A percentile compares a stretch with the other conserved stretches of the same genome.
phyloP scores from a whole-genome alignment of 805 yeast genomes.

The Wickerhamomyces kurtzmanii region DNA sequence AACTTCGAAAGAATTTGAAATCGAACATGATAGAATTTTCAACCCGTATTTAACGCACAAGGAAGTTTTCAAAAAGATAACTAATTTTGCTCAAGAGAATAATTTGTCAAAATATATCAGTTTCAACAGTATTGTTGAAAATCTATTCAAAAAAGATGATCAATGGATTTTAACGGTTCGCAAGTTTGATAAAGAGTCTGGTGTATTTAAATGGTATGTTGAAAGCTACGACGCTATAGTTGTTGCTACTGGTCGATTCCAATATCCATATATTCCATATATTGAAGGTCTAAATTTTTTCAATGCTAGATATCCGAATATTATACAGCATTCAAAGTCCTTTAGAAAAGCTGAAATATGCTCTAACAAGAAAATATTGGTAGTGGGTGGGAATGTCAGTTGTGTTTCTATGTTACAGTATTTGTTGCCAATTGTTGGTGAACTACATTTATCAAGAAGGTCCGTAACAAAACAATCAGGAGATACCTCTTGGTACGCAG shows the following conservation, averaged over 20 bases:
- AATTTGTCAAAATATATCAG: conserved; percentile 21
- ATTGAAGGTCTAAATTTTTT: conserved; percentile 36
- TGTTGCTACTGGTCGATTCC: conserved; percentile 48
- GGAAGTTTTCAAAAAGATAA: conserved; percentile 18
- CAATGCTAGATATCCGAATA: conserved; percentile 25
- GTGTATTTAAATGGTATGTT: conserved; percentile 24
- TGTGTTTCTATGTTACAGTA: conserved; percentile 30
- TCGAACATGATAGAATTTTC: conserved; percentile 13
- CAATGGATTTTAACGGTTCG: conserved; percentile 24
- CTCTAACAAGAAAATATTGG: conserved; percentile 24
- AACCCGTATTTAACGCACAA: conserved; percentile 24
- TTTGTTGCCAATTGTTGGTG: conserved; percentile 10
- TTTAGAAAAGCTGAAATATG: conserved; percentile 27
- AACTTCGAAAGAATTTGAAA: conserved; percentile 6
- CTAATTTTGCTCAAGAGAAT: conserved; percentile 17
- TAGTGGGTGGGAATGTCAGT: conserved; percentile 31
- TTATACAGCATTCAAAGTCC: conserved; percentile 19
- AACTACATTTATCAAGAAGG: conserved; percentile 7
- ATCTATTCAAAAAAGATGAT: conserved; percentile 17
- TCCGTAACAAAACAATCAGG: conserved; percentile 1
- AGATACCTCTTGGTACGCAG: conserved; percentile 9
- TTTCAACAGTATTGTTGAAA: conserved; percentile 24
- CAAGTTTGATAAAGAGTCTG: conserved; percentile 10
- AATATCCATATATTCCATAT: conserved; percentile 44
- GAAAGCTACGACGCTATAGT: conserved; percentile 45